Evolutionary conservation across 139 green algal species (phyloP), one percentile per base, ranked within the genome.

Genomic region (Chlamydomonas sp.): DNA sequence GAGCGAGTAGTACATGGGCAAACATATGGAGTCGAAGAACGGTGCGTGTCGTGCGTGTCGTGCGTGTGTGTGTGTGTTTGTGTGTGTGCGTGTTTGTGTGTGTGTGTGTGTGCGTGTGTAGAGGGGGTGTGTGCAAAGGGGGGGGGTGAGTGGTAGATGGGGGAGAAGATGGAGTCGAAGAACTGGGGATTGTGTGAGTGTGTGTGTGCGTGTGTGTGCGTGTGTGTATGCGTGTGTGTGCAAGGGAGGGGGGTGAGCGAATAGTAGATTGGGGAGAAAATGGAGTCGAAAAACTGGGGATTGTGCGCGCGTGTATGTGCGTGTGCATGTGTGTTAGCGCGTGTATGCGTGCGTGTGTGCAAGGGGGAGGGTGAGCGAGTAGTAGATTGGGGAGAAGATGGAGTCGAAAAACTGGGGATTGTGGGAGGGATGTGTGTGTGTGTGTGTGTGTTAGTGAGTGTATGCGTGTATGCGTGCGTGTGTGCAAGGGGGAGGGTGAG

Each of bases 391-490:
- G 67, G 86, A 91, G 74, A 96, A 96, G 65, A 96, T 94, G 69
- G 86, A 85, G 77, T 97, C 91, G 72, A 97, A 94, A 67, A 95
- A 96, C 5, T 81, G 85, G n/a, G n/a, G n/a, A n/a, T n/a, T n/a
- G n/a, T n/a, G n/a, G n/a, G n/a, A n/a, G n/a, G n/a, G n/a, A n/a
- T n/a, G n/a, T n/a, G n/a, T n/a, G n/a, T n/a, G n/a, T n/a, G n/a
- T n/a, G n/a, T n/a, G n/a, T n/a, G n/a, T n/a, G n/a, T n/a, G n/a
- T n/a, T n/a, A n/a, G n/a, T n/a, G n/a, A n/a, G n/a, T n/a, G n/a
- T n/a, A n/a, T n/a, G n/a, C n/a, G n/a, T 26, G 43, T 13, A 20
- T 54, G 43, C 43, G 20, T 54, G 13, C 16, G 43, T 54, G 43
- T 54, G 43, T 20, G 43, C 20, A 54, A 20, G 43, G 43, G 13